Base-by-base conservation (phyloP, 1,284 basidiomycete genomes). In the Apiotrichum siamense region DNA sequence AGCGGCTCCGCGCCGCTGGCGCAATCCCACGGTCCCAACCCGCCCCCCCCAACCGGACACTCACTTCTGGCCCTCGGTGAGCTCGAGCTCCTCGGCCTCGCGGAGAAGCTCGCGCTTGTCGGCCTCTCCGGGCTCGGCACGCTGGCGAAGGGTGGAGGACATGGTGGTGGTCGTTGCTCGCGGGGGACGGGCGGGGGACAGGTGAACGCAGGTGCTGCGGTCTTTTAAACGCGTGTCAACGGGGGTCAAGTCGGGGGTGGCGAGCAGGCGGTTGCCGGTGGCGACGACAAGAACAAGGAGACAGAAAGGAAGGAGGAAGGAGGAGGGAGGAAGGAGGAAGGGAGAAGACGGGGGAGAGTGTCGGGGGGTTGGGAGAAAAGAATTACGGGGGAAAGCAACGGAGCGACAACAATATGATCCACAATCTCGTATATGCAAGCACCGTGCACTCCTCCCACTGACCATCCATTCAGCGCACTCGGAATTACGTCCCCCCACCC, bases 61-160 rank as follows among this genome's bases (percentile, higher is more conserved):
- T 49, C 60, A 72, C 67, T 66, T 65, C 57, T 73, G 60, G 41
- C 65, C 67, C 58, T 72, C 66, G 41, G 64, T 58, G 42, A 67
- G 45, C 57, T 75, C 72, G 50, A 64, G 65, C 46, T 69, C 64
- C 45, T 70, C 71, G 27, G 69, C 71, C 49, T 71, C 67, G 18
- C 62, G 57, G 38, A 73, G 49, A 50, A 74, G 58, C 47, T 64
- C 56, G 26, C 58, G 62, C 64, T 75, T 75, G 57, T 72, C 65
- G 38, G 44, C 50, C 23, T 58, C 60, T 33, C 70, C 70, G 36
- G 58, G 49, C 52, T 59, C 52, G 29, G 55, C 56, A 39, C 72
- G 65, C 55, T 73, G 69, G 56, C 72, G 63, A 36, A 74, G 50
- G 24, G 65, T 62, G 44, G 65, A 25, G 45, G 68, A 63, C 67